These are phyloP conservation scores for Pichia cactophila DNA, from an alignment of 1,139 yeast genomes.

Conservation along the genomic window DNA sequence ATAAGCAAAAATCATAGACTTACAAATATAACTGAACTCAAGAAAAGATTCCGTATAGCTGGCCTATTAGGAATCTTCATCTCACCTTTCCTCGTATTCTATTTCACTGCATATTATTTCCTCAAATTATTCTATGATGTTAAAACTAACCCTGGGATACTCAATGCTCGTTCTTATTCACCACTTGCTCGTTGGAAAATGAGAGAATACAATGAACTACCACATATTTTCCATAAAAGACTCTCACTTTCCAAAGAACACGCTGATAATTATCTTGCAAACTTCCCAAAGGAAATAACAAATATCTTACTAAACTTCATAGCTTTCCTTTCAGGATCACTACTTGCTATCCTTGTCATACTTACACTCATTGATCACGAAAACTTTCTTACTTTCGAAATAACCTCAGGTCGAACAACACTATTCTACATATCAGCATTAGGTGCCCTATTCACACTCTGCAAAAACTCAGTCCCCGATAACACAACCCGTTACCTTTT, in stretches of 20 bases:
- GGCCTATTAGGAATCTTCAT: slow-evolving; percentile 75
- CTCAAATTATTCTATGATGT: slow-evolving; percentile 90
- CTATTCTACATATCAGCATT: slow-evolving; percentile 81
- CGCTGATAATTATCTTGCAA: slow-evolving; percentile 78
- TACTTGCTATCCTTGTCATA: slow-evolving; percentile 80
- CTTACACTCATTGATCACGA: slow-evolving; percentile 89
- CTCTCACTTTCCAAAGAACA: slow-evolving; percentile 69
- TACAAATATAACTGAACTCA: slow-evolving; percentile 59
- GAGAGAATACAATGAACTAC: slow-evolving; percentile 86
- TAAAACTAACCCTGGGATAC: slow-evolving; percentile 76
- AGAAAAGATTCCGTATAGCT: slow-evolving; percentile 76
- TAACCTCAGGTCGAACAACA: slow-evolving; percentile 72
- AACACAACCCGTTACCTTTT: slow-evolving; percentile 50
- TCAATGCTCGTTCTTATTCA: slow-evolving; percentile 83
- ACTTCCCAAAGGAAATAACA: slow-evolving; percentile 82
- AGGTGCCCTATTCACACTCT: slow-evolving; percentile 49
- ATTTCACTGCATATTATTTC: slow-evolving; percentile 75
- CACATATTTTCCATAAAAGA: slow-evolving; percentile 77
- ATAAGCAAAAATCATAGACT: slow-evolving; percentile 67
- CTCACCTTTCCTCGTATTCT: slow-evolving; percentile 80
- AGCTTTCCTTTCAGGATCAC: slow-evolving; percentile 79
- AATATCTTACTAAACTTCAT: slow-evolving; percentile 55
- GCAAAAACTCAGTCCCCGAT: slow-evolving; percentile 33
- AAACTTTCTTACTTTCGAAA: slow-evolving; percentile 80
- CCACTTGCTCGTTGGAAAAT: slow-evolving; percentile 95